Evolutionary conservation across 2,329 filamentous ascomycete species (phyloP), one percentile per base, ranked within the genome.

Genomic region (Whalleya microplaca): DNA sequence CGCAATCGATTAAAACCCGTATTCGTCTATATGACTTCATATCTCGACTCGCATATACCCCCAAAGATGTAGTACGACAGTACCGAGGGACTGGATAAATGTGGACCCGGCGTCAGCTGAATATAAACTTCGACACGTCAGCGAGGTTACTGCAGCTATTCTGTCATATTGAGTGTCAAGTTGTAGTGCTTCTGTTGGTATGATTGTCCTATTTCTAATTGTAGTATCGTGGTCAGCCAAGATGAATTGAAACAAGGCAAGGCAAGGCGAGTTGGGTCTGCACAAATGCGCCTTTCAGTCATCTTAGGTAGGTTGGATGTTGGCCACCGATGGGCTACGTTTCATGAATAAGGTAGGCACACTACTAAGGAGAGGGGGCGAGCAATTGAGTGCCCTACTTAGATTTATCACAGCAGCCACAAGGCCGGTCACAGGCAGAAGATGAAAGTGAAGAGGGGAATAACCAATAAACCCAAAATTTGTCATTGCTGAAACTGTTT

Each of bases 401-500:
- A 3, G 14, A 37, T 37, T 16, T 12, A 37, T 12, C 14, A 37
- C 9, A 12, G 32, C 8, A 12, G 14, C 10, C 14, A 37, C 32
- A 37, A 12, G 14, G 32, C 32, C 3, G 9, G 23, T 9, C 4
- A 27, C 9, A 27, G 9, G 23, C 14, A 37, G 32, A 29, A 29
- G 27, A 29, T 12, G 14, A 16, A 37, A 3, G 8, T 3, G 32
- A 37, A 37, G 14, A 16, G 32, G 32, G 32, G 32, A 16, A 14
- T 3, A 6, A 12, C 32, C 32, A 37, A 37, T 37, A 37, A 37
- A 37, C 32, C 32, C 5, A 37, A 37, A 37, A 12, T 37, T 37
- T 58, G 52, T 57, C 49, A 62, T 62, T 60, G 59, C 59, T 63
- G 49, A 56, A 53, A 61, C 54, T 45, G 60, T 63, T 64, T 59